Evolutionary conservation across 805 yeast species (phyloP).

Genomic region (Sugiyamaella qingdaonensis): DNA sequence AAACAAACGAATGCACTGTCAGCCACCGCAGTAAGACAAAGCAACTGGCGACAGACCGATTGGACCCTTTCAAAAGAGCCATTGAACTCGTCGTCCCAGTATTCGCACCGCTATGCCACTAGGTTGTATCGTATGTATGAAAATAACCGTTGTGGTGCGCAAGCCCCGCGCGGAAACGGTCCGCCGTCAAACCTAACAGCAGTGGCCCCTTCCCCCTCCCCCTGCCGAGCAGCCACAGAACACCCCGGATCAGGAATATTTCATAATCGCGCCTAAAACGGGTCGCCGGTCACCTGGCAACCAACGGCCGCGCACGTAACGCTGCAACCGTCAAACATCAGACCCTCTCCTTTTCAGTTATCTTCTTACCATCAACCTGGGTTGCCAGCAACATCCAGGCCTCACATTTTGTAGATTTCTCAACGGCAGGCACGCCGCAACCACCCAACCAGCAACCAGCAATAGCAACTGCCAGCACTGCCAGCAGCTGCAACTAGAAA

Average conservation of each 20-base stretch:
- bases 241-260: slow-evolving; percentile 3
- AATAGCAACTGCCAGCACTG: too few species aligned
- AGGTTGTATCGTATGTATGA: too few species aligned
- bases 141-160: too few species aligned
- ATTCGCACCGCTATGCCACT: too few species aligned
- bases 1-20: not conserved
- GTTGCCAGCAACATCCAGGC: not conserved
- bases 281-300: slow-evolving; percentile 2
- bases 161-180: too few species aligned
- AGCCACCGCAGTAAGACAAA: too few species aligned
- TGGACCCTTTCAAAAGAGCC: too few species aligned
- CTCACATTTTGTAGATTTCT: not conserved
- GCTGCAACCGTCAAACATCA: not conserved
- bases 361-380: not conserved
- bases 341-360: not conserved
- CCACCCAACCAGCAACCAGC: not conserved
- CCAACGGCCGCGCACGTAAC: not conserved
- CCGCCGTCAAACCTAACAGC: too few species aligned
- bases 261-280: not conserved
- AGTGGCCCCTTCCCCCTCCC: too few species aligned
- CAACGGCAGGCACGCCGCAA: not conserved
- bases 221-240: too few species aligned
- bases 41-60: too few species aligned
- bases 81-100: too few species aligned
- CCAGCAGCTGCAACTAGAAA: slow-evolving; percentile 4